phyloP scores from a whole-genome alignment of 2,329 filamentous ascomycete species.

The Lasiodiplodia hormozganensis region DNA sequence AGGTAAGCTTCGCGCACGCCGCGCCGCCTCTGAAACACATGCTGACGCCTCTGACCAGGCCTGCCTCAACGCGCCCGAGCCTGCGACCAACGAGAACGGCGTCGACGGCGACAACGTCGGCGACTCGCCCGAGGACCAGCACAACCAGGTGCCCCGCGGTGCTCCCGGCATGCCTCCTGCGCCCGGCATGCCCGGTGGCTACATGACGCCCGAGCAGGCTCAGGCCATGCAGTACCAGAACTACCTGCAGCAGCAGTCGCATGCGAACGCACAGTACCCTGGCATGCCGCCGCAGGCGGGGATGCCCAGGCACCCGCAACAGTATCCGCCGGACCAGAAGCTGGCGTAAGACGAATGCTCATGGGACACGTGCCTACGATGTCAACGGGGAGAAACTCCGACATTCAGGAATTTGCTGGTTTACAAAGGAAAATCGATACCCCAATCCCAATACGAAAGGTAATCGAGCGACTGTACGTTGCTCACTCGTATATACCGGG shows the following conservation, averaged over 20 bases:
- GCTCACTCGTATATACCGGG: conserved; percentile 31
- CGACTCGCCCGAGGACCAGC: conserved; percentile 91
- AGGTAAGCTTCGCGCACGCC: conserved; percentile 66
- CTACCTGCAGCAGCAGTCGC: conserved; percentile 75
- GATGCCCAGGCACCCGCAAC: conserved; percentile 67
- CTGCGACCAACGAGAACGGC: conserved; percentile 71
- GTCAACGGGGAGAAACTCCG: conserved; percentile 26
- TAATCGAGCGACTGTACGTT: conserved; percentile 24
- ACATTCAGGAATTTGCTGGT: conserved; percentile 30
- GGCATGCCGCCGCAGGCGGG: conserved; percentile 75
- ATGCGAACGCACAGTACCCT: conserved; percentile 69
- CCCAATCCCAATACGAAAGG: conserved; percentile 30
- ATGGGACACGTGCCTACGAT: conserved; percentile 24
- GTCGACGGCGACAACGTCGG: conserved; percentile 62
- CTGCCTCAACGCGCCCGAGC: conserved; percentile 95
- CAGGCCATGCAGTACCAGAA: conserved; percentile 80
- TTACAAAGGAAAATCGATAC: conserved; percentile 32
- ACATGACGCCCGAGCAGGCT: conserved; percentile 67
- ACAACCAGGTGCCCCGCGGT: conserved; percentile 76
- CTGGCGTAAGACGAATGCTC: conserved; percentile 39
- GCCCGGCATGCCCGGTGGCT: conserved; percentile 71
- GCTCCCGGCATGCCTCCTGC: conserved; percentile 71
- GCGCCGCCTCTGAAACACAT: background rate
- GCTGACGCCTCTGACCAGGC: conserved; percentile 65
- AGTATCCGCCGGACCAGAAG: conserved; percentile 70